Conservation (phyloP, 768 basidiomycete species). For the Suillus tomentosus region DNA sequence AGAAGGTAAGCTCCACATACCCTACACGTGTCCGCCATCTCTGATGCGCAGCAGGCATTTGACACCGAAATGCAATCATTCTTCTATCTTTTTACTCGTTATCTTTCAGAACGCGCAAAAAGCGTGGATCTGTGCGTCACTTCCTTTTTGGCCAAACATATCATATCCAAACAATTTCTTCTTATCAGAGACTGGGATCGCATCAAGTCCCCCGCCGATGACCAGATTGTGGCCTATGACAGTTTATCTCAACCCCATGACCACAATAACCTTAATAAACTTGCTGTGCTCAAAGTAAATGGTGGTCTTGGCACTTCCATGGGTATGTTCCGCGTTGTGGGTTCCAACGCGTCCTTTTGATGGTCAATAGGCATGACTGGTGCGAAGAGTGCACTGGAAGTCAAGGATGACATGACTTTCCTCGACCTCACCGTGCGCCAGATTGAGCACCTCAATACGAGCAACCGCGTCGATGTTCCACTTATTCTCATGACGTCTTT, state of each 20-base stretch:
- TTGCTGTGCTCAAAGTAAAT: slow-evolving; percentile 79
- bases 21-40: slow-evolving; percentile 17
- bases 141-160: slow-evolving; percentile 18
- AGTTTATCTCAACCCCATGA: slow-evolving; percentile 47
- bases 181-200: slow-evolving; percentile 37
- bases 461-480: slow-evolving; percentile 65
- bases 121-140: slow-evolving; percentile 65
- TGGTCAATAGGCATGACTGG: slow-evolving; percentile 48
- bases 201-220: slow-evolving; percentile 64
- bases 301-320: slow-evolving; percentile 73
- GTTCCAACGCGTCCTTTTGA: slow-evolving; percentile 8
- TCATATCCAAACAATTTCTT: slow-evolving; percentile 9
- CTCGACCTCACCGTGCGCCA: slow-evolving; percentile 65
- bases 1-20: slow-evolving; percentile 59
- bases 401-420: slow-evolving; percentile 73
- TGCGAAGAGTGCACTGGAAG: slow-evolving; percentile 74
- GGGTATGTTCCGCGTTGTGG: slow-evolving; percentile 35
- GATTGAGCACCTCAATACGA: slow-evolving; percentile 70
- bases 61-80: slow-evolving; percentile 84
- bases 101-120: slow-evolving; percentile 68
- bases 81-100: slow-evolving; percentile 81
- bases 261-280: slow-evolving; percentile 58
- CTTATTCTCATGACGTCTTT: slow-evolving; percentile 84
- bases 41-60: slow-evolving; percentile 52
- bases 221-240: slow-evolving; percentile 65